Evolutionary conservation across 164 flowering plant species (phyloP), one percentile per base, ranked within the genome.

Genomic region (Piper betle): DNA sequence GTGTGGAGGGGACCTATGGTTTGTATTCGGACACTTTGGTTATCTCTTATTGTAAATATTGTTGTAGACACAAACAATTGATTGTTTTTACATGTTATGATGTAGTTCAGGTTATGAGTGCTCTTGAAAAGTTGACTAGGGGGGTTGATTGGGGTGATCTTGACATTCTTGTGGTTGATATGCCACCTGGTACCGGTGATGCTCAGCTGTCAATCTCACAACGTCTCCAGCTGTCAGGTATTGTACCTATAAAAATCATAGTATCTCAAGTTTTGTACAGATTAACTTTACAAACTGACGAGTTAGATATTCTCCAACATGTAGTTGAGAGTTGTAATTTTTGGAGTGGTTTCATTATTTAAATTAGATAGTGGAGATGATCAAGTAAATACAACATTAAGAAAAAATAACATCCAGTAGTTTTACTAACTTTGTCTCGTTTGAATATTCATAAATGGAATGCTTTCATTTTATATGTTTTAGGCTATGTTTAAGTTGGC

Each of bases 1-100:
- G 96, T 90, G 38, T 90, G 98, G 98, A 84, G 98, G 79, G 98
- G 97, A 72, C 97, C 98, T 60, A 93, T 90, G 98, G 98, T 88
- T 77, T 64, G 75, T 72, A 11, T 56, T 62, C 61, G 41, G 41
- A 42, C 43, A 38, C 10, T 65, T 66, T 53, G 65, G n/a, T 58
- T 52, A 56, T 59, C 72, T 33, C 57, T 55, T 55, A 13, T 8
- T 10, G 8, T 25, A 2, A 25, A 3, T 3, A 2, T 55, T 55
- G 1, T 25, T 55, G 58, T 25, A 25, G 39, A 55, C 37, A 7
- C 1, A 46, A 5, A 6, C 50, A 46, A 10, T 15, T 25, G 33
- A 25, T 46, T 46, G 10, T 6, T 46, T 46, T 46, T 46, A 10
- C 50, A 10, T 2, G 9, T 12, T 46, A 46, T 10, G 50, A 0